Evolutionary conservation across 2,329 filamentous ascomycete genomes (phyloP).

Genomic region (Sarocladium kiliense): DNA sequence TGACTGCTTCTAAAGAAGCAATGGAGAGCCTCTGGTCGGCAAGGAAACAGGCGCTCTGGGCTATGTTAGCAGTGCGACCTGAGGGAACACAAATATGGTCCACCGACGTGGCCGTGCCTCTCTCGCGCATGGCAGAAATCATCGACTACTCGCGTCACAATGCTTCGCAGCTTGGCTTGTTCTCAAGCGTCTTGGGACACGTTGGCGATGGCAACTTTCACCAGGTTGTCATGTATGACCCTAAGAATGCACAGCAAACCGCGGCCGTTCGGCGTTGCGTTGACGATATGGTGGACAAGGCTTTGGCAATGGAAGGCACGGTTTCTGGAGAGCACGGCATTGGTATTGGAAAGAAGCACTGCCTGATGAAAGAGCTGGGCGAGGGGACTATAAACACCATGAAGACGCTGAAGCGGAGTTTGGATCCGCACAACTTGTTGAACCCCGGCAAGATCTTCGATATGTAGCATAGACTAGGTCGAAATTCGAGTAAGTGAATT

Average conservation of each 20-base stretch:
- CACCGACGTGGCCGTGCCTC: conserved; percentile 71
- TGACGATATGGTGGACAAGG: conserved; percentile 73
- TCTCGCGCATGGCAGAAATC: conserved; percentile 61
- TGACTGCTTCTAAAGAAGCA: conserved; percentile 39
- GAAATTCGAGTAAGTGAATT: too few species aligned
- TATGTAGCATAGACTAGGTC: too few species aligned
- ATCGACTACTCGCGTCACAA: conserved; percentile 51
- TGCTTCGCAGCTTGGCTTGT: conserved; percentile 68
- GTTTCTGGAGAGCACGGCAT: conserved; percentile 80
- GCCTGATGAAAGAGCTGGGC: conserved; percentile 67
- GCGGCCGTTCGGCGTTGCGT: conserved; percentile 68
- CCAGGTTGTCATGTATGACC: conserved; percentile 74
- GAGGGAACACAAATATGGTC: conserved; percentile 14
- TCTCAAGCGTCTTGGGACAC: conserved; percentile 74
- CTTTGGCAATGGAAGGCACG: conserved; percentile 72
- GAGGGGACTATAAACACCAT: conserved; percentile 69
- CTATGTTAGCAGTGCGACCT: conserved; percentile 50
- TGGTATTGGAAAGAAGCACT: conserved; percentile 71
- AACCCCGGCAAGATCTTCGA: background rate
- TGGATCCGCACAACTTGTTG: background rate
- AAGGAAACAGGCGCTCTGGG: conserved; percentile 59
- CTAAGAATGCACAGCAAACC: conserved; percentile 56
- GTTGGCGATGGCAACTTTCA: conserved; percentile 87
- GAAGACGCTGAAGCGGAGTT: conserved; percentile 22
- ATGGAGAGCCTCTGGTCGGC: conserved; percentile 54